Base-by-base conservation (phyloP, 257 asterid genomes). In the Gardenia jasminoides region DNA sequence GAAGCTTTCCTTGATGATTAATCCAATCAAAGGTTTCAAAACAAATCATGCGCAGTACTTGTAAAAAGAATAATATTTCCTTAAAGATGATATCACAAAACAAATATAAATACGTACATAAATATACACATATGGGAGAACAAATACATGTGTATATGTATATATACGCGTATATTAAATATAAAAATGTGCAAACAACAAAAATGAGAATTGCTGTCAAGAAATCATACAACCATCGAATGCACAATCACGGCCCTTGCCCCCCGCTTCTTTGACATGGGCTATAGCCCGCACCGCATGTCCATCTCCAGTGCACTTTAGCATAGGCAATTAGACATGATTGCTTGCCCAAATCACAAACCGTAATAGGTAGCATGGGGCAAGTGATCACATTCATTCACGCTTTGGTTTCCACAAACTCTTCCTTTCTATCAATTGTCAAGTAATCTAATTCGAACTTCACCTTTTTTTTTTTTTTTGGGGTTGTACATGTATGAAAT, bases 261-360 rank as follows among this genome's bases (percentile, higher is more conserved):
- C 10, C n/a, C 26, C 26, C n/a, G 61, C 30, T 31, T 24, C n/a
- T 9, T 59, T 7, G 30, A 59, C 66, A 59, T 15, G 66, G 31
- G 36, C 19, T 19, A 54, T 54, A 19, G 22, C 0, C 62, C 62
- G 10, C 6, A 54, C 10, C 1, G n/a, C 0, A 4, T 20, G 11
- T 62, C 10, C 11, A 7, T 0, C 41, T 31, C 74, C 59, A 1
- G 24, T n/a, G 61, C 13, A 1, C 41, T 70, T 13, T 70, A 7
- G 33, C 31, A 46, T 22, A 36, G 41, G 41, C 41, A 36, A 36
- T 36, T 36, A 36, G 41, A 24, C 61, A 46, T 47, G 61, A 70
- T 70, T 70, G 59, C 28, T 68, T 39, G 28, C 28, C 59, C n/a
- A 70, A 70, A 26, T 70, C 47, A n/a, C 75, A 4, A n/a, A n/a